Evolutionary conservation across 345 rosid species (phyloP), one percentile per base, ranked within the genome.

Genomic region (Hibiscus mutabilis): DNA sequence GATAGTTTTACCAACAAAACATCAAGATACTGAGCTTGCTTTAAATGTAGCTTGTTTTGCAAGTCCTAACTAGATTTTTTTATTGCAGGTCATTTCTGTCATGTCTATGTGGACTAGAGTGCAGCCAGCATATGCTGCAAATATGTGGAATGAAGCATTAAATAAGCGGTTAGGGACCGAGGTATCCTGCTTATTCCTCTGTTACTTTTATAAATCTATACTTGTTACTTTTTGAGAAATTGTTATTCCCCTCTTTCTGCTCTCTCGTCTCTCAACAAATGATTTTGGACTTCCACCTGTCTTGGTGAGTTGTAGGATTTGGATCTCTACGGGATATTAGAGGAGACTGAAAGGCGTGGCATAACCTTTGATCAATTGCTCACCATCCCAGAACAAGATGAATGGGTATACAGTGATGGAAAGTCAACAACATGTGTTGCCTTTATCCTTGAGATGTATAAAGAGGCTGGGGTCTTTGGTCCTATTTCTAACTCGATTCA

Each of bases 141-240:
- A 92, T 80, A 90, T 95, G 98, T 95, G 99, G 98, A 92, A 95
- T 83, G 99, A 95, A 84, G 99, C 98, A 18, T 81, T 92, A 31
- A 95, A 95, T 82, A 92, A 92, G 80, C 90, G 99, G 67, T 86
- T 92, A 14, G 97, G 86, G 63, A 92, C 97, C 68, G 96, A 92
- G 98, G 99, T 92, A 85, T 57, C 29, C 6, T 42, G 31, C 56
- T 73, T 58, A 27, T 60, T 44, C 10, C 19, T 35, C 60, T 3
- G 42, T 37, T 37, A 37, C 52, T 42, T 25, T 0, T 35, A 2
- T 35, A 2, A n/a, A 5, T 11, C 4, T 27, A 24, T 71, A 25
- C 2, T 2, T 7, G 14, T 25, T 16, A 37, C 33, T 15, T 9
- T 27, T 10, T 19, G 10, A 51, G n/a, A 11, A 31, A 4, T 25